Evolutionary conservation across 257 asterid genomes (phyloP), one percentile per base, ranked within the genome.

Genomic region (Nicotiana benthamiana): DNA sequence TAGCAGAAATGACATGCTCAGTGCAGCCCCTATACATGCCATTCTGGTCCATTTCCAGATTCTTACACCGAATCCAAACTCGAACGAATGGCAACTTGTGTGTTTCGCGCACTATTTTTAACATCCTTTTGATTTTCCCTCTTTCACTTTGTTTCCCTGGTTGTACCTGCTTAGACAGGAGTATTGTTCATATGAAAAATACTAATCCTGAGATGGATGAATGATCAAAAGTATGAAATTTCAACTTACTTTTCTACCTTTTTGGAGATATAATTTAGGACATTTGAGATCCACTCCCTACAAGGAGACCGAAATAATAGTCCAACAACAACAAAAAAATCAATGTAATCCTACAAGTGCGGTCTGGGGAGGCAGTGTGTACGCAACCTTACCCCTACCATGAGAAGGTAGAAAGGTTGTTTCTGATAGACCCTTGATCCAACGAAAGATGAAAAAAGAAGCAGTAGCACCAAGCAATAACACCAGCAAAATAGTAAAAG

Each of bases 221-320:
- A 9, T 46, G 72, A 43, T 43, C 70, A 79, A 12, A 51, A 77
- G 66, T 54, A 52, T 22, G 80, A 15, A 77, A 26, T 20, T 26
- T 17, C 9, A 48, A 74, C 53, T 83, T 84, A 92, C 97, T 93
- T 90, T 97, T 83, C 91, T 83, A 80, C 82, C 93, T 86, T 85
- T 89, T 43, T 90, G 91, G 81, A 86, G 97, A 89, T 90, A 85
- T 82, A 94, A 88, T 86, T 94, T 93, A 17, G 97, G 93, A 84
- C 98, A 91, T 86, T 90, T 94, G 88, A 94, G 82, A 83, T 93
- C 91, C 80, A 93, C 97, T 52, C 96, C 97, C 98, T 93, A 94
- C 93, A 92, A 46, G 81, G 85, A 82, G 85, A 86, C 76, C 77
- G 61, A 82, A 84, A 80, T 61, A 4, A 48, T 22, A 70, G 59